Evolutionary conservation across 257 asterid genomes (phyloP).

Genomic region (Nicotiana obtusifolia): DNA sequence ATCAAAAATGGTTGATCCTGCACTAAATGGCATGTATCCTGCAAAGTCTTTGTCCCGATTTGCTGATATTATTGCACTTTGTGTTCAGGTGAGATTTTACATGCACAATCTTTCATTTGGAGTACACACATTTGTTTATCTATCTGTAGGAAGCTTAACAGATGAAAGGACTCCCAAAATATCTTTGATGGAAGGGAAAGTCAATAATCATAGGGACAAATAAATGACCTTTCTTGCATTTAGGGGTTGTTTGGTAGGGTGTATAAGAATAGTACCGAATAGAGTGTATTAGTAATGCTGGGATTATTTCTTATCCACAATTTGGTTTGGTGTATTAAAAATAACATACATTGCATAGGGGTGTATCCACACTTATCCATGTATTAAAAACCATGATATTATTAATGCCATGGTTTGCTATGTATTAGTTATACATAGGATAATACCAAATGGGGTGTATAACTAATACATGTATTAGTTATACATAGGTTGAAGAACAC

Average conservation of each 20-base stretch:
- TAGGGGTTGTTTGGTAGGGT: not conserved
- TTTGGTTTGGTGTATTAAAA: too few species aligned
- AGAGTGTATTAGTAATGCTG: too few species aligned
- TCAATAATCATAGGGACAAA: not conserved
- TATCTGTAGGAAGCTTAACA: not conserved
- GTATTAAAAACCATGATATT: too few species aligned
- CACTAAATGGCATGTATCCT: constrained; percentile 91
- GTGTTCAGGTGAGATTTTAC: constrained; percentile 77
- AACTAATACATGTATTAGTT: too few species aligned
- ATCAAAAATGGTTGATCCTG: constrained; percentile 92
- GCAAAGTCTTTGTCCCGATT: constrained; percentile 96
- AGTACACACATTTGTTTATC: not conserved
- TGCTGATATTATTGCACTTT: constrained; percentile 86
- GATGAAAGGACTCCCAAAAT: not conserved
- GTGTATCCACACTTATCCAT: too few species aligned
- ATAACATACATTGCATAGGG: too few species aligned
- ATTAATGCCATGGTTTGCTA: too few species aligned
- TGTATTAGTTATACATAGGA: too few species aligned
- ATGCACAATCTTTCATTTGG: not conserved
- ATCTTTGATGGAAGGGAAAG: not conserved
- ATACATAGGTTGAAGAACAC: too few species aligned
- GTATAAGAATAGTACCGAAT: too few species aligned
- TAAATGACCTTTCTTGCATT: not conserved
- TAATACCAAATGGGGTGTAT: too few species aligned
- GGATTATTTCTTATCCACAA: too few species aligned